These are phyloP conservation scores for Plantago lanceolata DNA, from an alignment of 305 asterid species.

Conservation along the genomic window DNA sequence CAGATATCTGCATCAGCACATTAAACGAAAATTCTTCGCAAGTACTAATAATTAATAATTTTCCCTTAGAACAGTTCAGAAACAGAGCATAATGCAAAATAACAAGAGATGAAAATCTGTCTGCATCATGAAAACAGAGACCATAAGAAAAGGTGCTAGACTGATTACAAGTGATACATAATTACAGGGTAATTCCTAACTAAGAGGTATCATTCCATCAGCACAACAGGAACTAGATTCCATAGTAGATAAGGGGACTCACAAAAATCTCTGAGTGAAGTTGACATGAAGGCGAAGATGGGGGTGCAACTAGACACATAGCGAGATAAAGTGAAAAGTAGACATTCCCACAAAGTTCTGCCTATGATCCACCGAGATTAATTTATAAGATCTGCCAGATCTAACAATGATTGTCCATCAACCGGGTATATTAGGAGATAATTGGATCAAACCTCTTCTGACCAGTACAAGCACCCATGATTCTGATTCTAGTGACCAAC, in stretches of 20 bases:
- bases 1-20: slow-evolving; percentile 7
- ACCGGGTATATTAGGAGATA: background rate
- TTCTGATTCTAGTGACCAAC: slow-evolving; percentile 49
- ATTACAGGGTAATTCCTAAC: background rate
- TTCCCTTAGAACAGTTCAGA: slow-evolving; percentile 6
- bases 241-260: background rate
- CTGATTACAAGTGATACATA: background rate
- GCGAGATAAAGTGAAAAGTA: background rate
- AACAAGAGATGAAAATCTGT: too few species aligned
- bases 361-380: slow-evolving; percentile 9
- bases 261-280: background rate
- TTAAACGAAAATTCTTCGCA: background rate
- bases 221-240: background rate
- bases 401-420: slow-evolving; percentile 2
- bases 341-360: background rate
- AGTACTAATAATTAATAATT: background rate
- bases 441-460: slow-evolving; percentile 4
- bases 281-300: background rate
- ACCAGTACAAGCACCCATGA: slow-evolving; percentile 7
- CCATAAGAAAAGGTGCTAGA: background rate
- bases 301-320: slow-evolving; percentile 6
- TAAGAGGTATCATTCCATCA: background rate
- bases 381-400: slow-evolving; percentile 8
- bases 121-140: background rate
- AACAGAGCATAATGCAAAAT: background rate